Conservation (phyloP, 192 early-diverging fungal genomes). For the Chytriomyces sp. region DNA sequence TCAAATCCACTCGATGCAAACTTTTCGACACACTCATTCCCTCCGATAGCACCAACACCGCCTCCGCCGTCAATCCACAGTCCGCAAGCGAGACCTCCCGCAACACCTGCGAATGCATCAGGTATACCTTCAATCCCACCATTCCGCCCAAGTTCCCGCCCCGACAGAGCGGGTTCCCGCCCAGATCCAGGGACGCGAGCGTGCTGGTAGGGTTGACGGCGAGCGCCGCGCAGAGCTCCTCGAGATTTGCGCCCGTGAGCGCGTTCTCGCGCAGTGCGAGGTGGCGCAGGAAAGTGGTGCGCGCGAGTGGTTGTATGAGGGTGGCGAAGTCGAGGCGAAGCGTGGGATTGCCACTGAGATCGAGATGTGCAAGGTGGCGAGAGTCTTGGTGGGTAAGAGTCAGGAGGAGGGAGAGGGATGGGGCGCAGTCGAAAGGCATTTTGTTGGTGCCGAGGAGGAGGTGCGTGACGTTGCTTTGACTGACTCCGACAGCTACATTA, state of each 20-base stretch:
- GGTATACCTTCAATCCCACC: not conserved
- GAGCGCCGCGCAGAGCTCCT: not conserved
- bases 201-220: not conserved
- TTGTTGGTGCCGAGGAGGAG: not conserved
- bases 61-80: not conserved
- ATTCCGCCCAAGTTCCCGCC: not conserved
- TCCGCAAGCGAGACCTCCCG: not conserved
- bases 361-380: not conserved
- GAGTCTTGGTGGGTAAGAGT: not conserved
- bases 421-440: not conserved
- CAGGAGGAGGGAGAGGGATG: not conserved
- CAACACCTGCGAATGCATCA: not conserved
- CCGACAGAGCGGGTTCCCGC: not conserved
- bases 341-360: not conserved
- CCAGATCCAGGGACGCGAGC: not conserved
- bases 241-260: not conserved
- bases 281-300: not conserved
- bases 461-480: not conserved
- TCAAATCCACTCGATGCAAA: not conserved
- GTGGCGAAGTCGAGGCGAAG: not conserved
- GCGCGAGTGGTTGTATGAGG: not conserved
- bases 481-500: not conserved
- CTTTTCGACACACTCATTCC: not conserved
- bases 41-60: not conserved
- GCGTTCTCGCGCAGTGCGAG: not conserved